phyloP scores from a whole-genome alignment of 164 flowering plant genomes.

The Annona squamosa region DNA sequence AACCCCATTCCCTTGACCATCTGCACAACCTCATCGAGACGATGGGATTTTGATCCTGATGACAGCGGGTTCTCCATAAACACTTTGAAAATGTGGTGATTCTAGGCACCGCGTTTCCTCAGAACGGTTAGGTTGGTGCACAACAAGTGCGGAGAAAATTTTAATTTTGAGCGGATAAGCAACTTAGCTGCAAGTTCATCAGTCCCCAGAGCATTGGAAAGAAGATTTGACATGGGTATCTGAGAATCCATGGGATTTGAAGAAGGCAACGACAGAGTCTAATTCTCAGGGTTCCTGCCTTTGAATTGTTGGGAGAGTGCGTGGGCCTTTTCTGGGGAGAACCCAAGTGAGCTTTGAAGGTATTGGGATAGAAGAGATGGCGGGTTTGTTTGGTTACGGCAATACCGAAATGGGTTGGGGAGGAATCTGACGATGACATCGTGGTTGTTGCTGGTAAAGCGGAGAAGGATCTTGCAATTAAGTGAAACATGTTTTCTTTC shows the following conservation, averaged over 20 bases:
- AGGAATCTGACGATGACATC: not conserved
- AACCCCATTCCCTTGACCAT: conserved; percentile 2
- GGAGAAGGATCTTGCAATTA: too few species aligned
- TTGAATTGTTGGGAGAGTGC: not conserved
- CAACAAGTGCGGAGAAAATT: not conserved
- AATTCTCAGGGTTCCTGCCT: not conserved
- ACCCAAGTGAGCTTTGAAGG: not conserved
- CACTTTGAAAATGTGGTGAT: not conserved
- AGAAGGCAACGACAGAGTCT: not conserved
- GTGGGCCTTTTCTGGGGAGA: not conserved
- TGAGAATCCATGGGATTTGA: not conserved
- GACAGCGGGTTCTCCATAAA: not conserved
- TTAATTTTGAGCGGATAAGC: not conserved
- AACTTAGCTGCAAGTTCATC: not conserved
- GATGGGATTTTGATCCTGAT: not conserved
- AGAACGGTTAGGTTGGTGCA: not conserved
- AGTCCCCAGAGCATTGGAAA: not conserved
- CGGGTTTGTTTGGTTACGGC: not conserved
- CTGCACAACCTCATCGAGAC: conserved; percentile 1
- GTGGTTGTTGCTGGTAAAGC: too few species aligned
- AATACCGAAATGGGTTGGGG: not conserved
- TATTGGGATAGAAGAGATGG: not conserved
- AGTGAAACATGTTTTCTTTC: too few species aligned
- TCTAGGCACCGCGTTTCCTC: not conserved
- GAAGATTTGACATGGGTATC: not conserved